These are phyloP conservation scores for Neofusicoccum ribis DNA, from an alignment of 2,329 filamentous ascomycete species.

Conservation along the genomic window DNA sequence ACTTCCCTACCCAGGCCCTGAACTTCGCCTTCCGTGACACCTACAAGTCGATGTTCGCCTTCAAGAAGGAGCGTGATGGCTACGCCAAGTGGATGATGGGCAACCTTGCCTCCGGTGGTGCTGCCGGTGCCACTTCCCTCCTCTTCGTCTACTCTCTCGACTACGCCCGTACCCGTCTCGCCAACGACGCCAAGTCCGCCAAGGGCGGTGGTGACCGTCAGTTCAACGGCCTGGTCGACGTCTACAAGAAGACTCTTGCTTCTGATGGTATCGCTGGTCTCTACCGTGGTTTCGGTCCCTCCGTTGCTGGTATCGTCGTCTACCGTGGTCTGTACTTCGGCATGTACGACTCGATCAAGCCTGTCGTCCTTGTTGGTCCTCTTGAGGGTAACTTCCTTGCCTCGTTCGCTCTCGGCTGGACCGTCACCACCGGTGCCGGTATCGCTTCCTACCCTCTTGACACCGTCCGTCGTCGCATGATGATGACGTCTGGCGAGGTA, in stretches of 20 bases:
- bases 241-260: constrained; percentile 99
- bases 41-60: constrained; percentile 99
- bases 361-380: constrained; percentile 84
- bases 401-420: constrained; percentile 98
- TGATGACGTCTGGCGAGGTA: constrained; percentile 90
- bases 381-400: constrained; percentile 99
- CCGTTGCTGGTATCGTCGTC: constrained; percentile 97
- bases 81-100: constrained; percentile 99
- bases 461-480: constrained; percentile 99
- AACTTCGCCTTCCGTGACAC: constrained; percentile 99
- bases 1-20: constrained; percentile 99
- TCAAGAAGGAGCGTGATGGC: constrained; percentile 99
- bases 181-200: constrained; percentile 99
- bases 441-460: constrained; percentile 99
- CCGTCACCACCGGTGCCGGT: constrained; percentile 99
- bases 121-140: constrained; percentile 98
- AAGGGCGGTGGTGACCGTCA: constrained; percentile 97
- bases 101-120: constrained; percentile 99
- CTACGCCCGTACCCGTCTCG: constrained; percentile 99
- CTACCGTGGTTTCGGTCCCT: constrained; percentile 99
- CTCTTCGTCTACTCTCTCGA: constrained; percentile 99
- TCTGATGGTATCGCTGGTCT: constrained; percentile 99
- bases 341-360: constrained; percentile 99
- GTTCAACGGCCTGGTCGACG: constrained; percentile 99
- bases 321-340: constrained; percentile 99